These are phyloP conservation scores for Lipomyces yamanashiensis DNA, from an alignment of 805 yeast genomes.

Conservation along the genomic window DNA sequence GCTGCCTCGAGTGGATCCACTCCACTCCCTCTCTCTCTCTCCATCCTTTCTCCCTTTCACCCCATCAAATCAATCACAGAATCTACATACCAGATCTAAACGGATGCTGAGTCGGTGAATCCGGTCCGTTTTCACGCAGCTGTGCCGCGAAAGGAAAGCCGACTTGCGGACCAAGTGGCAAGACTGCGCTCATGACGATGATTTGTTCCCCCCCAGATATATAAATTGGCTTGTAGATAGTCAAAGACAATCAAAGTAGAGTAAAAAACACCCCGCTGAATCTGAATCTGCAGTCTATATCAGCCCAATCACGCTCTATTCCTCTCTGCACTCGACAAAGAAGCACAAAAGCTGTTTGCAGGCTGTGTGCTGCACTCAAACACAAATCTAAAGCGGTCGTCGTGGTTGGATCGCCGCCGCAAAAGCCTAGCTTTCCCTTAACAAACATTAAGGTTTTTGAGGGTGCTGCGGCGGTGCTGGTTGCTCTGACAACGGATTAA, in stretches of 20 bases:
- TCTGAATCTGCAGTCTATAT: no score
- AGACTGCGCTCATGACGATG: conserved; percentile 31
- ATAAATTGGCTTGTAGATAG: no score
- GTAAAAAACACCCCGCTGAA: no score
- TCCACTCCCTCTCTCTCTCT: neutral
- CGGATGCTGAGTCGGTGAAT: conserved; percentile 4
- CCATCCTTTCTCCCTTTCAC: neutral
- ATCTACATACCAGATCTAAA: conserved; percentile 20
- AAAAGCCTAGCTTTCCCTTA: neutral
- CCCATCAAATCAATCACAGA: neutral
- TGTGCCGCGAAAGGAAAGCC: conserved; percentile 31
- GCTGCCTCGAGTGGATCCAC: neutral
- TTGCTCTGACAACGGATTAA: neutral
- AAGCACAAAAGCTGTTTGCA: no score
- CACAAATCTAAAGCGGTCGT: neutral
- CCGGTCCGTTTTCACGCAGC: conserved; percentile 17
- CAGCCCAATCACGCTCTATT: no score
- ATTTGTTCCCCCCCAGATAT: no score
- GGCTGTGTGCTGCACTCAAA: no score
- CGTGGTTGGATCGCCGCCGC: neutral
- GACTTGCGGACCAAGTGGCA: conserved; percentile 32
- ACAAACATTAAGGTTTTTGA: no score
- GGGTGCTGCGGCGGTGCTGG: neutral
- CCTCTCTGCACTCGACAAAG: no score
- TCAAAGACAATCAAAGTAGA: no score